Evolutionary conservation across 768 basidiomycete genomes (phyloP).

Genomic region (Calocera viscosa): DNA sequence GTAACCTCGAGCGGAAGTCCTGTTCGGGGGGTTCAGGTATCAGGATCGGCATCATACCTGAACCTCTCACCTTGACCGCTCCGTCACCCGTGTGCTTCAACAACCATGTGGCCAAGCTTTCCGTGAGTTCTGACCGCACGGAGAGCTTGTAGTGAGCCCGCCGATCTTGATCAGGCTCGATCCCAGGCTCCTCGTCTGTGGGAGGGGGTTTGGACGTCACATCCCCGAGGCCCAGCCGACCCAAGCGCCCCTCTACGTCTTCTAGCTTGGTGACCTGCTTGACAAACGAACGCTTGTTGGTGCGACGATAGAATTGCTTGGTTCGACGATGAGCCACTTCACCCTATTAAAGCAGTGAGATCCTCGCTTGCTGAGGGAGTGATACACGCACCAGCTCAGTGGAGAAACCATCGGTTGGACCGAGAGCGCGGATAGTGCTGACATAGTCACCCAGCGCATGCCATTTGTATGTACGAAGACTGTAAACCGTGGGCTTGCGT

Average conservation of each 20-base stretch:
- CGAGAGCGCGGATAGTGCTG: conserved; percentile 19
- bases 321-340: conserved; percentile 8
- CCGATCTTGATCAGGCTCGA: no score
- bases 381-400: conserved; percentile 29
- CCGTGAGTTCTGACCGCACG: no score
- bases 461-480: conserved; percentile 26
- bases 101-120: no score
- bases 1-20: neutral
- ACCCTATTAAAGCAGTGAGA: neutral
- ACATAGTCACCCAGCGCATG: conserved; percentile 30
- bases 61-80: neutral
- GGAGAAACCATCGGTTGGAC: conserved; percentile 31
- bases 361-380: neutral
- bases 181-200: no score
- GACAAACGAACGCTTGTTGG: neutral
- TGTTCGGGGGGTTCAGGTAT: neutral
- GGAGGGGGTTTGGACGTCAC: no score
- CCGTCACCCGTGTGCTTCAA: no score
- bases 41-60: neutral
- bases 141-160: no score
- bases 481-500: conserved; percentile 21
- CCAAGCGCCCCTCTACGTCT: neutral
- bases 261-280: neutral
- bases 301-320: conserved; percentile 1
- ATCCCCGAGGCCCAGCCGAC: no score